These are phyloP conservation scores for Cladosporium halotolerans DNA, from an alignment of 2,329 filamentous ascomycete genomes.

Conservation along the genomic window DNA sequence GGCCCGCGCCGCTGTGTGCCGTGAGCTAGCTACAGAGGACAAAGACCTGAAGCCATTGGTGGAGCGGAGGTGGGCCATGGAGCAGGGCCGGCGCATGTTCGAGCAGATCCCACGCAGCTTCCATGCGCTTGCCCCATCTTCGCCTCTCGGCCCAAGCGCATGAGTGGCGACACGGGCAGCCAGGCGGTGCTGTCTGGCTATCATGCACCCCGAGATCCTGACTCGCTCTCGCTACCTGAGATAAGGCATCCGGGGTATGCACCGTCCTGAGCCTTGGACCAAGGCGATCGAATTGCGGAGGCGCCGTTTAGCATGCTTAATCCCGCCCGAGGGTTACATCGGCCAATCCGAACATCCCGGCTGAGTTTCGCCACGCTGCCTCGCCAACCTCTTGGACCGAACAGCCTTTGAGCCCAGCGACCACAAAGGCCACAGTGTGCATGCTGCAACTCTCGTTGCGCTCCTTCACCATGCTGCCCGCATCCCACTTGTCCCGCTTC, in stretches of 20 bases:
- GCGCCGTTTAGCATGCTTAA: not conserved
- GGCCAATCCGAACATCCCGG: slow-evolving; percentile 27
- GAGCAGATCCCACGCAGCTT: too few relatives aligned
- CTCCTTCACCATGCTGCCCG: slow-evolving; percentile 44
- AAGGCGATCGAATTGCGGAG: not conserved
- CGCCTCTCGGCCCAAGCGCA: too few relatives aligned
- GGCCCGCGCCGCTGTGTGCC: not conserved
- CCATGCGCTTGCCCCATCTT: too few relatives aligned
- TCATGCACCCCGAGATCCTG: not conserved
- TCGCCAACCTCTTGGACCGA: slow-evolving; percentile 39
- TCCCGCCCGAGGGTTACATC: slow-evolving; percentile 8
- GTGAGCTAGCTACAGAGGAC: not conserved
- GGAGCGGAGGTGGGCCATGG: too few relatives aligned
- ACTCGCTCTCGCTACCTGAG: not conserved
- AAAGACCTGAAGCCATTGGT: too few relatives aligned
- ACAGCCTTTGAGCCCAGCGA: slow-evolving; percentile 44
- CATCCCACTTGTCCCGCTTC: slow-evolving; percentile 47
- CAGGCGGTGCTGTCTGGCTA: too few relatives aligned
- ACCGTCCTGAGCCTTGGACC: not conserved
- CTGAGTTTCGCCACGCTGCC: slow-evolving; percentile 35
- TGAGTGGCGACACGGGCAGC: too few relatives aligned
- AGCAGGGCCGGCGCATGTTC: too few relatives aligned
- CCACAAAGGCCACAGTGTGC: slow-evolving; percentile 41
- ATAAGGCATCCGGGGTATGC: not conserved
- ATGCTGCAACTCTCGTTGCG: slow-evolving; percentile 48